Conservation (phyloP, 75 land plant genomes). For the Selaginella tamariscina region DNA sequence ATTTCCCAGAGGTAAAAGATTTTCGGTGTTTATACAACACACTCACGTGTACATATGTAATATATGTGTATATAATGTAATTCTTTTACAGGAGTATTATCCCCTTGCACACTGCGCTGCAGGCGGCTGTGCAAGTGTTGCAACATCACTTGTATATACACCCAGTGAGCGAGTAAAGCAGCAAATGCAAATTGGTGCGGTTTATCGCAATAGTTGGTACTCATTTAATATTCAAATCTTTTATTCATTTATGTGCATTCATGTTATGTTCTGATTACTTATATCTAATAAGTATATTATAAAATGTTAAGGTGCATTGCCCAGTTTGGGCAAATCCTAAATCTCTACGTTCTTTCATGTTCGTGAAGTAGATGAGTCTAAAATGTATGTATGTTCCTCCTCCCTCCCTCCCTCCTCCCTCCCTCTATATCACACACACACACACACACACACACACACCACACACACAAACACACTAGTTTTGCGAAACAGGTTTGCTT, state of each 20-base stretch:
- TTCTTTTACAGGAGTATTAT: conserved; percentile 49
- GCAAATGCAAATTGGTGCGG: conserved; percentile 93
- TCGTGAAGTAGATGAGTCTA: no score
- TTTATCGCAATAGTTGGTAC: conserved; percentile 75
- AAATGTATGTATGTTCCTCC: no score
- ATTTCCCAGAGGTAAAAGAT: conserved; percentile 51
- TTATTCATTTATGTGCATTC: not conserved
- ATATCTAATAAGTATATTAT: no score
- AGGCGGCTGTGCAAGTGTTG: conserved; percentile 96
- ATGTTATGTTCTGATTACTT: no score
- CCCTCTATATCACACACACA: no score
- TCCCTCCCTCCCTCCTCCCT: no score
- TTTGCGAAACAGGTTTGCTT: conserved; percentile 65
- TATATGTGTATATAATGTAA: not conserved
- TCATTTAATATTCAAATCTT: not conserved
- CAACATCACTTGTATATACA: conserved; percentile 89
- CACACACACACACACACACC: no score
- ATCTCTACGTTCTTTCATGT: not conserved
- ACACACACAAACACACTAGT: no score
- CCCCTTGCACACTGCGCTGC: conserved; percentile 81
- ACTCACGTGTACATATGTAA: not conserved
- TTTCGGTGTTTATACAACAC: not conserved
- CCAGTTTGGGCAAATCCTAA: not conserved
- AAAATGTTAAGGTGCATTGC: no score
- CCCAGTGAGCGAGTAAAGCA: conserved; percentile 97